Conservation (phyloP, 805 yeast species). For the Suhomyces sp. region DNA sequence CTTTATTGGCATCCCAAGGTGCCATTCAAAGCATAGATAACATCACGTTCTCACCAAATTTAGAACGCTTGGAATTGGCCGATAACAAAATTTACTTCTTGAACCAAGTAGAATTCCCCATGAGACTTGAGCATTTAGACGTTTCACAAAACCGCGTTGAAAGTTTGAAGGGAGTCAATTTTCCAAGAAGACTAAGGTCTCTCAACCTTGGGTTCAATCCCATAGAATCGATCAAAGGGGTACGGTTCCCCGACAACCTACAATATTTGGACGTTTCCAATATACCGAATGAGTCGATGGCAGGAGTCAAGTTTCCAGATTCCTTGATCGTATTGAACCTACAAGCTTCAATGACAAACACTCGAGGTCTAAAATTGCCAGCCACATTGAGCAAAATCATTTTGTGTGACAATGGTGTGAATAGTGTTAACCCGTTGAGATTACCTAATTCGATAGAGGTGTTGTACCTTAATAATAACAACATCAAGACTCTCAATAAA, state of each 20-base stretch:
- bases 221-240: slow-evolving; percentile 42
- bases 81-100: slow-evolving; percentile 41
- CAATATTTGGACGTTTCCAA: slow-evolving; percentile 39
- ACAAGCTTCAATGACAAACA: slow-evolving; percentile 45
- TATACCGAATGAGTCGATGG: slow-evolving; percentile 47
- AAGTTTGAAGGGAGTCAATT: slow-evolving; percentile 34
- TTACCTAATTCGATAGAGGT: slow-evolving; percentile 40
- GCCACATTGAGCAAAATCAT: slow-evolving; percentile 29
- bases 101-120: slow-evolving; percentile 40
- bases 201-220: slow-evolving; percentile 39
- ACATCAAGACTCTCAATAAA: slow-evolving; percentile 45
- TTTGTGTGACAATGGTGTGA: slow-evolving; percentile 41
- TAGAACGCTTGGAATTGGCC: slow-evolving; percentile 33
- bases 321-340: slow-evolving; percentile 34
- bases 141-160: slow-evolving; percentile 42
- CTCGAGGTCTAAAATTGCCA: slow-evolving; percentile 44
- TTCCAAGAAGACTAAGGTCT: slow-evolving; percentile 31
- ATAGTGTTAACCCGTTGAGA: slow-evolving; percentile 45
- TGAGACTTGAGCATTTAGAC: slow-evolving; percentile 28
- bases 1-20: slow-evolving; percentile 34
- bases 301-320: slow-evolving; percentile 47
- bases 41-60: slow-evolving; percentile 32
- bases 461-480: slow-evolving; percentile 38
- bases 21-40: slow-evolving; percentile 36
- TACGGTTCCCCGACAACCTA: slow-evolving; percentile 38